Base-by-base conservation (phyloP, 257 asterid species). In the Petunia axillaris region DNA sequence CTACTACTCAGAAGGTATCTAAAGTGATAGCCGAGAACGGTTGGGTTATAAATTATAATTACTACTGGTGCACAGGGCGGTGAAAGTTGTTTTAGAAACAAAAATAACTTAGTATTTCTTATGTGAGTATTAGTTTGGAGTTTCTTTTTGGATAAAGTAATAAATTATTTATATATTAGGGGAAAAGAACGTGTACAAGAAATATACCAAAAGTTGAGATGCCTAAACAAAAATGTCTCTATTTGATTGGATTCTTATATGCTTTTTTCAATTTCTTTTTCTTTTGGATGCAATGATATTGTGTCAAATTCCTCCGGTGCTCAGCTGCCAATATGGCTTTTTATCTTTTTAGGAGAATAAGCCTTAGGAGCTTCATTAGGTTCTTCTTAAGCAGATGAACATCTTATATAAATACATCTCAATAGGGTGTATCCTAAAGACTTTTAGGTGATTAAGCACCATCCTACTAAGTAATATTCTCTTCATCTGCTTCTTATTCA, bases 381-480 rank as follows among this genome's bases (percentile, higher is more conserved):
- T 71, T 48, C 48, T 65, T 13, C 25, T 71, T 6, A 48, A 71
- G 77, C 77, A 71, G 40, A 71, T 48, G 10, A 71, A 71, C 60
- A 71, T 71, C 43, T 48, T 35, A 70, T 25, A 11, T 48, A 38
- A 71, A 10, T 71, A 71, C 60, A 71, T 35, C 60, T 48, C 3
- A 55, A 46, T 35, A 71, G 60, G 43, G 16, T 71, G 43, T 10
- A 71, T 48, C 77, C 43, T 66, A 71, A 48, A 10, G 77, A 71
- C 37, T 39, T 46, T 16, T 9, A 48, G 41, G 25, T 16, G 77
- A 71, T 25, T 71, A 71, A 71, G 3, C 77, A 71, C 35, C 10
- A 48, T 39, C 46, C 41, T 11, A 71, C 58, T 35, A 71, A 59
- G 25, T 46, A 71, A 71, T 35, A 11, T 71, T 71, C 59, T 46